Conservation (phyloP, 2,329 filamentous ascomycete species). For the Alternaria consortialis region DNA sequence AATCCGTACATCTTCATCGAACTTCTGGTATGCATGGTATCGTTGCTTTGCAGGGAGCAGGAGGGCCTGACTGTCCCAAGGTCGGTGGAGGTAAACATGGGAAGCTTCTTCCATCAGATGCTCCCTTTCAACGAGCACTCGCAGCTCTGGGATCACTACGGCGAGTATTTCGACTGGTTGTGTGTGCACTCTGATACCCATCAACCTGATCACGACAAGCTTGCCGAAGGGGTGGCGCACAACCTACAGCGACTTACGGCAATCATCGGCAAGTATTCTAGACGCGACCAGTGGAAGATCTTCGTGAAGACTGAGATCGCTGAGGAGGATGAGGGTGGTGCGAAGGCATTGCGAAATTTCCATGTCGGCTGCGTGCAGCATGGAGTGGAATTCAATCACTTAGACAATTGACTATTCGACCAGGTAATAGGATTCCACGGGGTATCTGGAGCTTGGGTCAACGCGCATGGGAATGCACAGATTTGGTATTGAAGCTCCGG, state of each 20-base stretch:
- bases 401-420: background rate
- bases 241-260: constrained; percentile 8
- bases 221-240: constrained; percentile 1
- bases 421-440: background rate
- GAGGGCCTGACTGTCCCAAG: background rate
- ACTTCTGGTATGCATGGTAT: constrained; percentile 10
- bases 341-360: background rate
- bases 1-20: constrained; percentile 13
- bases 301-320: constrained; percentile 1
- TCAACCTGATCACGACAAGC: constrained; percentile 7
- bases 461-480: background rate
- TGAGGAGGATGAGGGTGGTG: constrained; percentile 4
- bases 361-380: background rate
- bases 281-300: constrained; percentile 10
- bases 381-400: background rate
- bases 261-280: background rate
- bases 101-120: constrained; percentile 16
- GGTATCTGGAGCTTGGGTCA: background rate
- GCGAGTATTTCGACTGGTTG: constrained; percentile 10
- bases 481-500: background rate
- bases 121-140: constrained; percentile 22
- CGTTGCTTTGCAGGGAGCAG: constrained; percentile 18
- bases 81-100: constrained; percentile 15
- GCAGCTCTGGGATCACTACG: background rate
- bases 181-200: background rate